Evolutionary conservation across 2,329 filamentous ascomycete species (phyloP), one percentile per base, ranked within the genome.

Genomic region (Graphiopsis chlorocephala): DNA sequence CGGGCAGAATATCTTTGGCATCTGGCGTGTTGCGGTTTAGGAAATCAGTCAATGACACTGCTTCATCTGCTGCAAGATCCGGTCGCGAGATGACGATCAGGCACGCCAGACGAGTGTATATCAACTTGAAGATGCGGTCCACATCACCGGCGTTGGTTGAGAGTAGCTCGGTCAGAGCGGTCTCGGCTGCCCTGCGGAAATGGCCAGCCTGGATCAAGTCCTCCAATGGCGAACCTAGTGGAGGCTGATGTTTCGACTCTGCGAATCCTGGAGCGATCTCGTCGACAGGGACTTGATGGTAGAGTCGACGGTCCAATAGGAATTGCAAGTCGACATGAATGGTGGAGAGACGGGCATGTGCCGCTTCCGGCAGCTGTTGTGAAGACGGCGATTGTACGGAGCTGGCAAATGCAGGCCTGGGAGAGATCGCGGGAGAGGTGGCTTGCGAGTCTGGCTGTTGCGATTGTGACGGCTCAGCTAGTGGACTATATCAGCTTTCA

Each of bases 41-140:
- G 15, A 89, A 73, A 69, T 90, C 88, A 55, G 86, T 83, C n/a
- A 90, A 78, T 0, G 84, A 82, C 68, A 86, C 85, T 5, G 85
- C 83, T 75, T 90, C 88, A 68, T 87, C 83, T 0, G 86, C 85
- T 2, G 83, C 82, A 3, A 84, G 74, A 3, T 78, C 76, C 35
- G 81, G 78, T 65, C 90, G 87, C 66, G 91, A 89, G 53, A 93
- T 88, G 2, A 97, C 83, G 45, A 92, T 90, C 7, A 98, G 82
- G 72, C 91, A 96, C 20, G 91, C 88, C 0, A 97, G 83, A 1
- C 94, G 88, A 1, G 88, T 90, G 78, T 97, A 93, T 2, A 97
- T 81, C 17, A 97, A 82, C 45, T 85, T 80, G 72, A 97, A 92
- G 60, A 97, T 91, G 25, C 84, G 82, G 7, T 80, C 80, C 53